Base-by-base conservation (phyloP, 1,284 basidiomycete species). In the Austroboletus novae-zelandiae region DNA sequence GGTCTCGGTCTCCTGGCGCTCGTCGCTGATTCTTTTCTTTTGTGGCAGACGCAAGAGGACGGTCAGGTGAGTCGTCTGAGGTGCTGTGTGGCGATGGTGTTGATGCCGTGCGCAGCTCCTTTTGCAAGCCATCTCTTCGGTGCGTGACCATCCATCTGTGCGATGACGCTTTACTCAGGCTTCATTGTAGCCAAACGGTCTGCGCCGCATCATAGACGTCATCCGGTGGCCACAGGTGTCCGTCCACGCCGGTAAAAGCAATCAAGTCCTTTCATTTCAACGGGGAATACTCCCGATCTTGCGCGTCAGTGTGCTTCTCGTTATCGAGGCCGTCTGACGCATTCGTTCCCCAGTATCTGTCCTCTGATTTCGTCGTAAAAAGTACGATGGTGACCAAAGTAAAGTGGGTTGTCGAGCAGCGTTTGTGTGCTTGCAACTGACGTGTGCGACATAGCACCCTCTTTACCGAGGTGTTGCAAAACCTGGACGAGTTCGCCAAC, bases 341-440 rank as follows among this genome's bases (percentile, higher is more conserved):
- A 54, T 43, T 53, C 39, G 23, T 37, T 1, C 32, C 32, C 20
- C 45, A 87, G 82, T 86, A 84, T 56, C 65, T 84, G 27, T 76
- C 84, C 0, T 86, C 83, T 2, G 78, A 83, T 39, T 74, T 80
- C 41, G 77, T 89, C 2, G 59, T 85, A 25, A 83, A 83, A 62
- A 84, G 77, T 39, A 83, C 81, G 0, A 57, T 84, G 34, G 71
- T 70, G 23, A 75, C 77, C 37, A 66, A 74, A 40, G 74, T 79
- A 31, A 87, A 87, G 82, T 86, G 61, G 47, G 71, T 47, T 7
- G 9, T 14, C 17, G 20, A 25, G n/a, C 13, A 18, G 20, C 0
- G 23, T 27, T 17, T 5, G 23, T n/a, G 6, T 31, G 45, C 13
- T 40, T 44, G n/a, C 31, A 32, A 50, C 48, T 51, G 17, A 55